These are phyloP conservation scores for Acacia pycnantha DNA, from an alignment of 331 rosid genomes.

Conservation along the genomic window DNA sequence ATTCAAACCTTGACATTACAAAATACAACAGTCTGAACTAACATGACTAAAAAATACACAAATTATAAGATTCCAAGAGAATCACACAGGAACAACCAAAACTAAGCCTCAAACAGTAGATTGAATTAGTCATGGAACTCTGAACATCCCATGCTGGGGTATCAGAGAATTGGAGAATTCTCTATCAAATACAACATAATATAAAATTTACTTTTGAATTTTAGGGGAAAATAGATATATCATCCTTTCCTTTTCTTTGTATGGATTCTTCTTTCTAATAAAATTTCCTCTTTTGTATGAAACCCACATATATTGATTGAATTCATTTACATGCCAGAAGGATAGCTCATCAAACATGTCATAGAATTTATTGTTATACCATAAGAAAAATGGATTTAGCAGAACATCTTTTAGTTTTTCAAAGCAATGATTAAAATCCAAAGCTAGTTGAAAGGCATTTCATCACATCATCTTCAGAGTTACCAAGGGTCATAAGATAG, in stretches of 20 bases:
- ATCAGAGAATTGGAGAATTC: background rate
- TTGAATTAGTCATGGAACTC: background rate
- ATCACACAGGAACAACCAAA: background rate
- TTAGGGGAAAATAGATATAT: background rate
- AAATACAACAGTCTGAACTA: conserved; percentile 4
- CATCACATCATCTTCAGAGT: conserved; percentile 24
- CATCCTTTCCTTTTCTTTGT: background rate
- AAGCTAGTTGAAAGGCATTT: conserved; percentile 10
- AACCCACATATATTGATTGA: too few relatives aligned
- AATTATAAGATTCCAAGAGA: background rate
- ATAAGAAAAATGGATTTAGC: background rate
- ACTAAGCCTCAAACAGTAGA: background rate
- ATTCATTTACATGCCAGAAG: background rate
- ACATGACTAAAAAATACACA: conserved; percentile 4
- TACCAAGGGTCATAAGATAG: conserved; percentile 24
- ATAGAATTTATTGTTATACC: background rate
- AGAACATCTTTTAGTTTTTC: background rate
- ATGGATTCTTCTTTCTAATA: background rate
- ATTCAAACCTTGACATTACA: background rate
- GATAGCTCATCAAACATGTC: background rate
- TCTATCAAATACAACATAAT: background rate
- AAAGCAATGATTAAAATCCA: background rate
- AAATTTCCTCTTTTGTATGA: background rate
- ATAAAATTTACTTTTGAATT: background rate
- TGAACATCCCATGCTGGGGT: background rate